These are phyloP conservation scores for Prunus salicina DNA, from an alignment of 306 rosid species.

Conservation along the genomic window DNA sequence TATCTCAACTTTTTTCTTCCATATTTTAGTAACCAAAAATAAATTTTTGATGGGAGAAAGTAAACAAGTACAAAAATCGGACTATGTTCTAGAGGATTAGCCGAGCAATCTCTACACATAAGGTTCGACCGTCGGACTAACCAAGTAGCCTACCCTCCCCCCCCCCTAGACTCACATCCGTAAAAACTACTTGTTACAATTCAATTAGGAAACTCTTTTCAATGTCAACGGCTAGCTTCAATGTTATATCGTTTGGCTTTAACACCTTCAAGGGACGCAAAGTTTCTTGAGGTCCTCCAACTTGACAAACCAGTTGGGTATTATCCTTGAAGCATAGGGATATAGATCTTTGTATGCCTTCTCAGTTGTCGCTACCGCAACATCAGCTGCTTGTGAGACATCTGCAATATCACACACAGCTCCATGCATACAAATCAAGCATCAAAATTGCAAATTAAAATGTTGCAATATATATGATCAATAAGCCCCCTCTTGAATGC, in stretches of 20 bases:
- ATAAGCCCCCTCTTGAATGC: background rate
- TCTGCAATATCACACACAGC: constrained; percentile 10
- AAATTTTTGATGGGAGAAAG: too few relatives aligned
- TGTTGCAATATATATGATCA: background rate
- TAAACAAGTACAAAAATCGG: too few relatives aligned
- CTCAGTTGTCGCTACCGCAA: constrained; percentile 14
- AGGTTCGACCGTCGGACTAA: too few relatives aligned
- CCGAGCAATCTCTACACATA: too few relatives aligned
- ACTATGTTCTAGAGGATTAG: background rate
- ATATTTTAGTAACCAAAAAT: too few relatives aligned
- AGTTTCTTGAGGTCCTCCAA: constrained; percentile 6
- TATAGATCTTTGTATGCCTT: constrained; percentile 24
- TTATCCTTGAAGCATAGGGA: constrained; percentile 18
- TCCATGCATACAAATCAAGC: background rate
- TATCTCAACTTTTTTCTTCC: too few relatives aligned
- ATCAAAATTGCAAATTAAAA: background rate
- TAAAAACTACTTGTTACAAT: too few relatives aligned
- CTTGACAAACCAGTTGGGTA: constrained; percentile 25
- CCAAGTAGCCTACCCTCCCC: too few relatives aligned
- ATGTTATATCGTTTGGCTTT: too few relatives aligned
- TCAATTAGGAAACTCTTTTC: too few relatives aligned
- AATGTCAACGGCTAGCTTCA: too few relatives aligned
- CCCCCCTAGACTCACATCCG: too few relatives aligned
- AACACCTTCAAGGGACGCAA: constrained; percentile 7
- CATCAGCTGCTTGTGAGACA: constrained; percentile 15